Evolutionary conservation across 2,329 filamentous ascomycete species (phyloP).

Genomic region (Fonsecaea nubica): DNA sequence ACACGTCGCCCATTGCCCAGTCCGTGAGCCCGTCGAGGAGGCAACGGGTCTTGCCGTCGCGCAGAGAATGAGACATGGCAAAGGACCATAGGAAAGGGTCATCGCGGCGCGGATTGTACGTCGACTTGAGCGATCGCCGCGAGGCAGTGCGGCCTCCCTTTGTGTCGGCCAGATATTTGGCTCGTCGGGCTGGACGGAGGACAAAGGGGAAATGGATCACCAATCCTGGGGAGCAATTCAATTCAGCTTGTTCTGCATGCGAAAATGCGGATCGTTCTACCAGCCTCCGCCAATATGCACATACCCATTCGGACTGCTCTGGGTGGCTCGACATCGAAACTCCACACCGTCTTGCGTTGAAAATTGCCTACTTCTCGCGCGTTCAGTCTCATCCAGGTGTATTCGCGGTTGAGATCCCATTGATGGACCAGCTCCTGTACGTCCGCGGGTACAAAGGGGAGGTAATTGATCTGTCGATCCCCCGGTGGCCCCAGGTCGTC

Average conservation of each 20-base stretch:
- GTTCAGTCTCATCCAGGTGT: slow-evolving; percentile 25
- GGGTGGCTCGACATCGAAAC: slow-evolving; percentile 16
- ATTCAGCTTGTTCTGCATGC: background rate
- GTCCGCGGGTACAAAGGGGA: slow-evolving; percentile 19
- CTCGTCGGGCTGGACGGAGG: slow-evolving; percentile 21
- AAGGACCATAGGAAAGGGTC: slow-evolving; percentile 29
- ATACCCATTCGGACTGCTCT: slow-evolving; percentile 21
- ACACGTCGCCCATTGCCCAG: slow-evolving; percentile 20
- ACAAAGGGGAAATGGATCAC: slow-evolving; percentile 28
- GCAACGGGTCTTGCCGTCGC: slow-evolving; percentile 23
- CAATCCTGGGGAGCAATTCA: slow-evolving; percentile 3
- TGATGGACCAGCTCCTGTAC: slow-evolving; percentile 25
- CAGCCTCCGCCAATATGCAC: background rate
- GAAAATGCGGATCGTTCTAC: background rate
- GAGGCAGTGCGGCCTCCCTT: slow-evolving; percentile 7
- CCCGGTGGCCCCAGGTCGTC: slow-evolving; percentile 13
- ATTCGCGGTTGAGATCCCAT: slow-evolving; percentile 26
- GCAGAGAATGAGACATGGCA: slow-evolving; percentile 28
- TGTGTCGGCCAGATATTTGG: slow-evolving; percentile 14
- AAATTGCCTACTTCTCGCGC: slow-evolving; percentile 29
- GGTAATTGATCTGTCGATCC: slow-evolving; percentile 27
- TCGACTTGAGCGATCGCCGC: slow-evolving; percentile 10
- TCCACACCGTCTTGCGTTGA: slow-evolving; percentile 24
- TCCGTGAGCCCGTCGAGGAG: slow-evolving; percentile 26
- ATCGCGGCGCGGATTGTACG: slow-evolving; percentile 24